A percentile compares a stretch with the other conserved stretches of the same genome.
Evolutionary conservation across 441 rosid species (phyloP).

Genomic region (Syzygium malaccense): DNA sequence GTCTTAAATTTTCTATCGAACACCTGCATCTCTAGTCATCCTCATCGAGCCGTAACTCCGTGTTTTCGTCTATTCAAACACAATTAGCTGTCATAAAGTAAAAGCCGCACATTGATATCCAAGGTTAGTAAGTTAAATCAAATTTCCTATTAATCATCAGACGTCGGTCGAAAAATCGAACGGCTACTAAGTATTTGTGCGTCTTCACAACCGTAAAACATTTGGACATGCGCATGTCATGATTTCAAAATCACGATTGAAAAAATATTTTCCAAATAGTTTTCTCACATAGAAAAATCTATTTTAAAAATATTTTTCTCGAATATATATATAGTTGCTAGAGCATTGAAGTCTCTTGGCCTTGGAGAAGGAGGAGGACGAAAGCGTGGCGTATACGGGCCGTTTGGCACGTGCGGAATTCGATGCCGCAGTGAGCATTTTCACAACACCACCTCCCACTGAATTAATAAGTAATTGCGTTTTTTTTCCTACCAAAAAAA

Average conservation of each 20-base stretch:
- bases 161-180: fast-evolving
- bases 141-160: neutral
- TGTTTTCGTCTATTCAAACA: fast-evolving
- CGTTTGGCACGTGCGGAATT: neutral
- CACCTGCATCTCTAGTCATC: fast-evolving
- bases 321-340: too few species aligned
- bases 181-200: neutral
- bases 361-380: neutral
- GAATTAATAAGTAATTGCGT: neutral
- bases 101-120: fast-evolving
- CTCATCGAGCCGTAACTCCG: fast-evolving
- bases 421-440: neutral
- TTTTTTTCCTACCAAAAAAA: too few species aligned
- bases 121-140: neutral
- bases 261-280: neutral
- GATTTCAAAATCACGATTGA: neutral
- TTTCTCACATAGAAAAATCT: neutral
- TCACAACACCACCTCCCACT: neutral
- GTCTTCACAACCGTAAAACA: neutral
- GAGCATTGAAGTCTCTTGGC: neutral
- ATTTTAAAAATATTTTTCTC: neutral
- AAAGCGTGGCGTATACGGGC: neutral
- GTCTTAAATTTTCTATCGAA: too few species aligned
- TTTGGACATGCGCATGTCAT: neutral
- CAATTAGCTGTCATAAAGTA: neutral